phyloP scores from a whole-genome alignment of 495 filamentous ascomycete species.

The Penicillium fimorum region DNA sequence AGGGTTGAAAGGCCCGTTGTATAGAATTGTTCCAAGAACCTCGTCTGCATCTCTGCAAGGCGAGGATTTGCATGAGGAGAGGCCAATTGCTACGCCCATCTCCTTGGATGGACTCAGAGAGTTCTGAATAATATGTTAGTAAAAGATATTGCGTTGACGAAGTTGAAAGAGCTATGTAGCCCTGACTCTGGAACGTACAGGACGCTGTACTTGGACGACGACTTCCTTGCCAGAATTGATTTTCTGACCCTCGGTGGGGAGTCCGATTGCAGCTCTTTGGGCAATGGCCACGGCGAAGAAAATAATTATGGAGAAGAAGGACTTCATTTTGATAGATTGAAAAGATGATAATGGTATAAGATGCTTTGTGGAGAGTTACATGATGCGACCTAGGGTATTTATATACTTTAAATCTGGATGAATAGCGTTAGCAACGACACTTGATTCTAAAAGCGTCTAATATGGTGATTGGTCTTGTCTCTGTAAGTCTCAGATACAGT shows the following conservation, averaged over 20 bases:
- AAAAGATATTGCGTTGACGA: neutral
- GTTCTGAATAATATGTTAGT: constrained; percentile 19
- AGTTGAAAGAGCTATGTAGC: neutral
- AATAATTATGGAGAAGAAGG: constrained; percentile 21
- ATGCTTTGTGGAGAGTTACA: neutral
- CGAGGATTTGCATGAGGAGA: constrained; percentile 24
- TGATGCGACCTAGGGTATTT: neutral
- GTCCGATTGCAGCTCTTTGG: constrained; percentile 63
- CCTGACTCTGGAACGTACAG: constrained; percentile 20
- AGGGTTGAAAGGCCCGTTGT: constrained; percentile 34
- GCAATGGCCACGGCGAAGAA: constrained; percentile 52
- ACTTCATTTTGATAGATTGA: constrained; percentile 25
- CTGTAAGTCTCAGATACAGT: constrained; percentile 5
- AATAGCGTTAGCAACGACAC: neutral
- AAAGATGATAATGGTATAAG: neutral
- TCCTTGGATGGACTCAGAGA: constrained; percentile 30
- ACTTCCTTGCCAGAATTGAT: constrained; percentile 23
- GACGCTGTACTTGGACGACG: constrained; percentile 34
- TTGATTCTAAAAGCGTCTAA: neutral
- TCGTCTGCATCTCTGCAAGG: constrained; percentile 23
- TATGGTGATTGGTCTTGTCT: neutral
- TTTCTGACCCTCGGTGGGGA: constrained; percentile 46
- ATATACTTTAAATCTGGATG: neutral
- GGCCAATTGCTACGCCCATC: constrained; percentile 35
- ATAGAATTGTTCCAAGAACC: constrained; percentile 30